These are phyloP conservation scores for Hibiscus mutabilis DNA, from an alignment of 345 rosid genomes.

Conservation along the genomic window DNA sequence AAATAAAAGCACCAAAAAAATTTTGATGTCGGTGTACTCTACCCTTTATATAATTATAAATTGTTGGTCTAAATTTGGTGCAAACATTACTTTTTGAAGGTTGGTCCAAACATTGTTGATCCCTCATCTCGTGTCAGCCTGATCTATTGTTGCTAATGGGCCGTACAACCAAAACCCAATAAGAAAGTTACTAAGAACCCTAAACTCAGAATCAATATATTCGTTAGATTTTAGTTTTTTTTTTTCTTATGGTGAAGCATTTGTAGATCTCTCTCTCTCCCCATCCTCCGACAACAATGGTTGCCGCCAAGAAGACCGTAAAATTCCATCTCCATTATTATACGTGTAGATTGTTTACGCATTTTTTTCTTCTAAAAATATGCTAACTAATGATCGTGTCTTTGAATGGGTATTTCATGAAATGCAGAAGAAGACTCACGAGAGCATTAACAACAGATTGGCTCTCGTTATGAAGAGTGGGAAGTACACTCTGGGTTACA, in stretches of 20 bases:
- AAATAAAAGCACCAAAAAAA: too few species aligned
- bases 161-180: neutral
- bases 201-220: neutral
- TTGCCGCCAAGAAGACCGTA: constrained; percentile 60
- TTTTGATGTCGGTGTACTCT: too few species aligned
- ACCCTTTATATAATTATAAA: too few species aligned
- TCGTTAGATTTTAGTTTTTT: neutral
- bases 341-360: neutral
- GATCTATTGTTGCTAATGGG: neutral
- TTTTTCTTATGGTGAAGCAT: neutral
- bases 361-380: neutral
- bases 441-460: constrained; percentile 51
- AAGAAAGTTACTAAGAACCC: neutral
- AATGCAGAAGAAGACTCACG: constrained; percentile 56
- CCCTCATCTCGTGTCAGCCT: neutral
- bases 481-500: constrained; percentile 41
- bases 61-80: too few species aligned
- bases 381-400: neutral
- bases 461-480: constrained; percentile 63
- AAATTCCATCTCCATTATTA: neutral
- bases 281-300: constrained; percentile 30
- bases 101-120: too few species aligned
- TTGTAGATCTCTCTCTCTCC: neutral
- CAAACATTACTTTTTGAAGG: too few species aligned
- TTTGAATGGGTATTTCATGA: neutral